Base-by-base conservation (phyloP, 1,139 yeast genomes). In the Nakaseomyces nivariensis region DNA sequence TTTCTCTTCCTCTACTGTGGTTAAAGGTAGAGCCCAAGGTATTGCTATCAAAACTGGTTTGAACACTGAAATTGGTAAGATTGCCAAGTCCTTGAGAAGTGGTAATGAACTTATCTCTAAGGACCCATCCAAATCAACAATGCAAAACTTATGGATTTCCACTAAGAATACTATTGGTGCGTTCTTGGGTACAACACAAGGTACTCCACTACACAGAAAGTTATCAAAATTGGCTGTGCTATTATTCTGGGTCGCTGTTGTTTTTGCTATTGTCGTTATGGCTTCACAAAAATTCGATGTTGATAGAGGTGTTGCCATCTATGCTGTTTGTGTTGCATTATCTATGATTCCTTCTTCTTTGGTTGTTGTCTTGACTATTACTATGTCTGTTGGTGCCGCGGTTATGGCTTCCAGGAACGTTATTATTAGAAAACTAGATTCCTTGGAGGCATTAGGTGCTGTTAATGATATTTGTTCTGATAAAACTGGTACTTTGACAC, bases 261-360 rank as follows among this genome's bases (percentile, higher is more conserved):
- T 90, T 11, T 92, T 92, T 68, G 96, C 96, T 36, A 69, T 87
- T 41, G 92, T 92, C 59, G 90, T 96, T 56, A 67, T 92, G 52
- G 78, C 92, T 56, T 97, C 59, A 79, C 57, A 96, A 86, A 71
- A 97, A 95, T 55, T 83, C 89, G 52, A 75, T 81, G 48, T 89
- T 90, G 96, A 76, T 87, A 57, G 96, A 85, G 61, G 94, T 87
- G 96, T 90, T 85, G 72, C 97, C 84, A 66, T 89, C 84, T 59
- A 96, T 47, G 89, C 97, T 1, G 97, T 92, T 26, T 89, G 97
- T 22, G 78, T 92, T 51, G 98, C 98, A 0, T 96, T 92, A 25
- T 97, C 99, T 44, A 97, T 97, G 43, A 92, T 92, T 59, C 99
- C 99, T 1, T 97, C 94, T 66, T 97, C 98, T 45, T 75, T 92